Percentiles rank a stretch among this genome's conserved stretches.
These are phyloP conservation scores for Ulmus americana DNA, from an alignment of 331 rosid genomes.

Conservation along the genomic window DNA sequence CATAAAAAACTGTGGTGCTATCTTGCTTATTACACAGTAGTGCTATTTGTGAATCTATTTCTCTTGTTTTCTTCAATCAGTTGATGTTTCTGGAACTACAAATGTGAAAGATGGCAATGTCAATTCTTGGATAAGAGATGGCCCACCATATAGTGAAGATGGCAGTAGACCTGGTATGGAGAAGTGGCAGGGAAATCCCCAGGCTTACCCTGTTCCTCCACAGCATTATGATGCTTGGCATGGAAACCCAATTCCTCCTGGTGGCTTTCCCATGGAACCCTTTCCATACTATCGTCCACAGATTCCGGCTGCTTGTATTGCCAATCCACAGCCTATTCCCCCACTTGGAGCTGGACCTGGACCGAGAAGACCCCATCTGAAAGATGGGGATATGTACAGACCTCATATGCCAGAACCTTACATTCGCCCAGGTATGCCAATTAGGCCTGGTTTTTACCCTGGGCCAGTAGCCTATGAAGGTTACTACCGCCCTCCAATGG, in stretches of 20 bases:
- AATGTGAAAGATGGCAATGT: conserved; percentile 32
- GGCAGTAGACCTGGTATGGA: conserved; percentile 51
- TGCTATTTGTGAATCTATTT: conserved; percentile 11
- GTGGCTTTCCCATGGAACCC: conserved; percentile 76
- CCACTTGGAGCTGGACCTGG: conserved; percentile 41
- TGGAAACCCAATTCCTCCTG: conserved; percentile 58
- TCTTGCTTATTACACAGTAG: conserved; percentile 6
- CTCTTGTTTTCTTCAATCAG: conserved; percentile 36
- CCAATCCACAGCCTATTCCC: conserved; percentile 51
- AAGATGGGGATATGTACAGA: conserved; percentile 70
- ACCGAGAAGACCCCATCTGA: conserved; percentile 68
- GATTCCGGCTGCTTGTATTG: conserved; percentile 60
- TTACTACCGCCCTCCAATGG: conserved; percentile 60
- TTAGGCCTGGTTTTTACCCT: conserved; percentile 79
- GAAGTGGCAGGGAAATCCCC: conserved; percentile 76
- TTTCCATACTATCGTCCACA: conserved; percentile 69
- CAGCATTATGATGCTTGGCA: conserved; percentile 80
- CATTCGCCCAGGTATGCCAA: conserved; percentile 67
- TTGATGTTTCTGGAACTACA: conserved; percentile 41
- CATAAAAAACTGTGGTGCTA: conserved; percentile 1
- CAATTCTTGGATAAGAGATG: conserved; percentile 60
- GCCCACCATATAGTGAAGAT: conserved; percentile 43
- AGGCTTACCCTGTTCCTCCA: conserved; percentile 59
- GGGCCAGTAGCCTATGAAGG: conserved; percentile 69
- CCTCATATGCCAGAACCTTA: conserved; percentile 74